Conservation (phyloP, 2,329 filamentous ascomycete genomes). For the Teratosphaeria nubilosa region DNA sequence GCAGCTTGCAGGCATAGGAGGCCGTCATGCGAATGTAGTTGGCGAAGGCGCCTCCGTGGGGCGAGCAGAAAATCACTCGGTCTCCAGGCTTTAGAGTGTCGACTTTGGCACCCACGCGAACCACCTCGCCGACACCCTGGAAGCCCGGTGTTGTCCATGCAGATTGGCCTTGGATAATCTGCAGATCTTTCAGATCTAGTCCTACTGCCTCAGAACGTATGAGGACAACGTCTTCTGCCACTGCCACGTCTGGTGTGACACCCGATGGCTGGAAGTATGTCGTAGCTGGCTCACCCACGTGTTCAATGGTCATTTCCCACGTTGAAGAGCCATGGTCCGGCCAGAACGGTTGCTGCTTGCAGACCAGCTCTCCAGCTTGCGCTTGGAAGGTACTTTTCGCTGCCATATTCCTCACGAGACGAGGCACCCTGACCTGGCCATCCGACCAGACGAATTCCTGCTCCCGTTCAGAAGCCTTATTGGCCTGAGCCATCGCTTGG, state of each 20-base stretch:
- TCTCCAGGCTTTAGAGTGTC: background rate
- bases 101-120: background rate
- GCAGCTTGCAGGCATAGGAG: no score
- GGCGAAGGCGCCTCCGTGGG: no score
- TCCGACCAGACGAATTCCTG: background rate
- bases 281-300: background rate
- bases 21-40: no score
- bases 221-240: slow-evolving; percentile 9
- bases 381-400: no score
- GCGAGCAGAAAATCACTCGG: no score
- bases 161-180: background rate
- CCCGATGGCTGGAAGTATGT: no score
- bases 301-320: background rate
- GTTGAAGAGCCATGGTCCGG: no score
- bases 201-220: slow-evolving; percentile 10
- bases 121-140: background rate
- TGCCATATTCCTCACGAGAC: background rate
- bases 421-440: background rate
- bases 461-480: background rate
- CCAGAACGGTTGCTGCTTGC: no score
- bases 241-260: no score
- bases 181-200: slow-evolving; percentile 12
- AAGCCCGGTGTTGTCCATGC: background rate
- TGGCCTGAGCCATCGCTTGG: background rate
- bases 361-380: no score